These are phyloP conservation scores for Colletotrichum sp. DNA, from an alignment of 2,329 filamentous ascomycete species.

Conservation along the genomic window DNA sequence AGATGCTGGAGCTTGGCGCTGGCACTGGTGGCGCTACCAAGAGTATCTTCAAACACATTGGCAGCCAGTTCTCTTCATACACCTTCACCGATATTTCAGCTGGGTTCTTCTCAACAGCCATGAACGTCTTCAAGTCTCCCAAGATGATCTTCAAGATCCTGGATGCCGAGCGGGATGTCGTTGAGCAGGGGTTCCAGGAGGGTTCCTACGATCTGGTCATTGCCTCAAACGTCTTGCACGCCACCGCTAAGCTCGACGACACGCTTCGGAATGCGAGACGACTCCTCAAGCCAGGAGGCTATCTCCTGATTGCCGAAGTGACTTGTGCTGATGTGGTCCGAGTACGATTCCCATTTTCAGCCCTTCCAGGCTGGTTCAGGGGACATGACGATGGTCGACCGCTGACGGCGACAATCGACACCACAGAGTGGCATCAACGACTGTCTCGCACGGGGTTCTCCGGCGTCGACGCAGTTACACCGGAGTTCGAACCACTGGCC, in stretches of 20 bases:
- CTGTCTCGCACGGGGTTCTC: not conserved
- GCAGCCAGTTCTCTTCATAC: constrained; percentile 18
- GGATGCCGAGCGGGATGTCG: constrained; percentile 32
- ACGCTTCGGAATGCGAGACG: constrained; percentile 26
- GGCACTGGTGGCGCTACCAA: constrained; percentile 41
- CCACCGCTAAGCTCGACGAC: constrained; percentile 25
- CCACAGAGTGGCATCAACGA: not conserved
- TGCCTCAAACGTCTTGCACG: constrained; percentile 33
- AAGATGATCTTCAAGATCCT: constrained; percentile 28
- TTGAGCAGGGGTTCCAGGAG: constrained; percentile 30
- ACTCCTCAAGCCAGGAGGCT: constrained; percentile 36
- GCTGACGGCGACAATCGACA: not conserved
- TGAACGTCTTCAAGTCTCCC: constrained; percentile 27
- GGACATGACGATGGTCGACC: not conserved
- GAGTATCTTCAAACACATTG: constrained; percentile 12
- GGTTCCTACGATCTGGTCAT: constrained; percentile 31
- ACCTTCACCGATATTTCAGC: constrained; percentile 27
- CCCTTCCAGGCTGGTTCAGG: not conserved
- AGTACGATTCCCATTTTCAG: not conserved
- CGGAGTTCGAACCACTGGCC: not conserved
- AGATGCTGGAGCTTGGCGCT: constrained; percentile 41
- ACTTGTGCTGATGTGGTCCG: not conserved
- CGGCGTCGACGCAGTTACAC: not conserved
- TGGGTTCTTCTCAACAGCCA: constrained; percentile 25
- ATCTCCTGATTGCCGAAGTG: constrained; percentile 21